Evolutionary conservation across 495 filamentous ascomycete genomes (phyloP), one percentile per base, ranked within the genome.

Genomic region (Talaromyces liani): DNA sequence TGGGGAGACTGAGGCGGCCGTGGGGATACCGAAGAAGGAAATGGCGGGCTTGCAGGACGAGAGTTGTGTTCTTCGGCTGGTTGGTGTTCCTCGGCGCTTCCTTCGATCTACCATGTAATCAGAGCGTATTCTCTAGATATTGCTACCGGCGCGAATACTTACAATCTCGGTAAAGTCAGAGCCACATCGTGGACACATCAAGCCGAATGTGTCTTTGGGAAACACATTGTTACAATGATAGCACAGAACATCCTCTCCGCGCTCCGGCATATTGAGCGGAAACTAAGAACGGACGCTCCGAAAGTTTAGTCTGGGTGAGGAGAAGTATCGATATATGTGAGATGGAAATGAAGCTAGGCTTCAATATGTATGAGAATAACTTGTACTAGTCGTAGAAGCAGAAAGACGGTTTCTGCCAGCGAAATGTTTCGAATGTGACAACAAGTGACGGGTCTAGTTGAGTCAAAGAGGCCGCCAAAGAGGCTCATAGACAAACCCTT

Each of bases 111-210:
- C 58, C n/a, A 64, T 59, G 9, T 51, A 66, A 77, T 79, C 27
- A 71, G 67, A 4, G 72, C 71, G n/a, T 75, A 79, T 66, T 77
- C 73, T 34, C 73, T 73, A 45, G n/a, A 64, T 31, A n/a, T 22
- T 10, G 61, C 51, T 18, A 16, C 27, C 12, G 27, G 22, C 34
- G 20, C 27, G 2, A 20, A 12, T 24, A 67, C 72, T 34, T 71
- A 79, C 93, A 64, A 97, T 93, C 76, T 98, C 91, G 6, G 84
- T 89, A 70, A 90, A 86, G 6, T 95, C 90, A n/a, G 84, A 83
- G 12, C 79, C 64, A 70, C 94, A 98, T 7, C 74, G 69, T n/a
- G 93, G 92, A 65, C 94, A 98, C 12, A 71, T 72, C 58, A 96
- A 73, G 36, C 81, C 84, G 65, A 81, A 77, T 62, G 88, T 81